Base-by-base conservation (phyloP, 331 rosid genomes). In the Malus hybrid region DNA sequence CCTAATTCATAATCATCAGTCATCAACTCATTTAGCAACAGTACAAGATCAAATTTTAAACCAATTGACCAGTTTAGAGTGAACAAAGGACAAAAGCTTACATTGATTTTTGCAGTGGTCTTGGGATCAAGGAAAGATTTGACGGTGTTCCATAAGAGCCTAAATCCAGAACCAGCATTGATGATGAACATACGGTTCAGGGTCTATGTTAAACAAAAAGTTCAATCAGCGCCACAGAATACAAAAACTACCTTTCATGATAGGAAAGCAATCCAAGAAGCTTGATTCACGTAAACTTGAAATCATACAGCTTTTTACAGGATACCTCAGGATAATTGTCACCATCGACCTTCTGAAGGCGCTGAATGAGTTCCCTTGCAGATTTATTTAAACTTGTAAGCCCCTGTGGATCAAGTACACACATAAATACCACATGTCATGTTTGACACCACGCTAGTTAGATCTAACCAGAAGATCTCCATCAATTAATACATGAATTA, bases 151-250 rank as follows among this genome's bases (percentile, higher is more conserved):
- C 99, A 94, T 74, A 94, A 70, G 71, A 94, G 83, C 82, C 99
- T 86, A 77, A 92, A 94, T 83, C 99, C 99, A 59, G 97, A 92
- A 77, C 99, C 99, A 70, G 97, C 97, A 72, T 94, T 94, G 86
- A 94, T 92, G 87, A 94, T 92, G 90, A 92, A 94, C 99, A 94
- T 94, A 57, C 99, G 90, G 85, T 87, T 88, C 72, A 93, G 68
- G 76, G 97, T 84, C 99, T 94, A 48, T 5, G 2, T 67, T 60
- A 67, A 74, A 66, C 46, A 44, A 65, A 70, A 71, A 48, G 69
- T 13, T 74, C 57, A 52, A 77, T 70, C 12, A 76, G 75, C 10
- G 4, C 70, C 60, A 48, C 50, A 32, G 71, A 67, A 73, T 52
- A 36, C 5, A 5, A 71, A 36, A 14, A 42, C 46, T 8, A 55